Base-by-base conservation (phyloP, 345 rosid genomes). In the Orychophragmus violaceus region DNA sequence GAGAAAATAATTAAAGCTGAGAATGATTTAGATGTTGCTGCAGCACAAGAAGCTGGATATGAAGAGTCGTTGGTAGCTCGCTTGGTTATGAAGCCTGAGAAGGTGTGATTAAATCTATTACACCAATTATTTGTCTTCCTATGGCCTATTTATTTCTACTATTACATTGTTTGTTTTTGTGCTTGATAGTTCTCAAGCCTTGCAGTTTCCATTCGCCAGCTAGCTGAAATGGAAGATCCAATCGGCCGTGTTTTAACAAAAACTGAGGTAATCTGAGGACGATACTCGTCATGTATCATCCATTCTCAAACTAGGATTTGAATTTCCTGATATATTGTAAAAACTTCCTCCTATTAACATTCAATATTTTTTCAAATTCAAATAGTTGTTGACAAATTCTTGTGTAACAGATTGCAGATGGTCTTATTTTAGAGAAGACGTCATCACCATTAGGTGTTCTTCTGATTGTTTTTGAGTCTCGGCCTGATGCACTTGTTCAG, bases 401-500 rank as follows among this genome's bases (percentile, higher is more conserved):
- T 36, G 28, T 46, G 55, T 41, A 41, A 62, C 91, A 91, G 99
- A 55, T 95, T 64, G 95, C 97, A 50, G 97, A 95, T 80, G 95
- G 90, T 51, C 97, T 95, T 17, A 14, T 84, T 66, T 71, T 95
- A 64, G 99, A 95, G 82, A 91, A 91, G 82, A 95, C 96, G 17
- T 85, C 99, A 63, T 85, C 88, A 71, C 94, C 99, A 51, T 77
- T 95, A 78, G 99, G 99, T 52, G 99, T 91, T 76, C 94, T 95
- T 64, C 78, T 95, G 74, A 87, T 95, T 76, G 83, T 95, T 69
- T 95, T 95, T 76, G 99, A 91, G 78, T 86, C 97, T 66, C 90
- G 97, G 18, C 99, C 97, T 62, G 97, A 95, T 49, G 97, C 99
- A 21, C 83, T 95, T 46, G 95, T 95, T 30, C 99, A 95, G 91